Base-by-base conservation (phyloP, 2,329 filamentous ascomycete species). In the Trichoderma cornu-damae region DNA sequence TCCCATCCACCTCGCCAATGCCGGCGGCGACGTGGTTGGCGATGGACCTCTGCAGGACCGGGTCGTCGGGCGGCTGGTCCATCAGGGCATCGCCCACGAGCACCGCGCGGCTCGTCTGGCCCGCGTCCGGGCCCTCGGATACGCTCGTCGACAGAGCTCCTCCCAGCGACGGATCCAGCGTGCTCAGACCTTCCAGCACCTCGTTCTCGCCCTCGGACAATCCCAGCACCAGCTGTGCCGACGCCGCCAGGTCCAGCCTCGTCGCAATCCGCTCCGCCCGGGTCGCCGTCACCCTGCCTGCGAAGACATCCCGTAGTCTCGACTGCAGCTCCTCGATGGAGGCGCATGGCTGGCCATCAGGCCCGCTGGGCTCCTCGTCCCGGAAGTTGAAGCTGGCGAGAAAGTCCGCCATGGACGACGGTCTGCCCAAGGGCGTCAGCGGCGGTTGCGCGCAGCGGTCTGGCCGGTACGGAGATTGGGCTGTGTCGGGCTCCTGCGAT, bases 211-310 rank as follows among this genome's bases (percentile, higher is more conserved):
- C 52, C 20, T 75, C 73, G 47, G 67, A 65, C 46, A 72, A 64
- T 2, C 67, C 64, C 6, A 82, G 60, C 7, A 73, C 62, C 54
- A 84, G 77, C 28, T 74, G 68, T 3, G 75, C 71, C 6, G 74
- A 71, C 0, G 75, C 68, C 1, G 73, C 71, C 26, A 85, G 65
- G 60, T 80, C 76, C 51, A 81, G 72, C 2, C 70, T 77, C 16
- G 71, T 66, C 6, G 75, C 72, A 9, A 81, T 67, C 61, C 80
- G 79, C 53, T 82, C 74, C 38, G 78, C 80, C 47, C 76, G 77
- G 18, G 72, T 78, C 9, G 74, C 70, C 4, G 76, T 75, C 16
- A 73, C 71, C 60, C 77, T 81, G 16, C 69, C 65, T 5, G 69
- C 65, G 44, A 82, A 66, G 0, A 74, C 60, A 6, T 66, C 63